Percentiles rank a stretch among this genome's conserved stretches.
Conservation (phyloP, 208 protist genomes). For the Trypanosoma boissoni region DNA sequence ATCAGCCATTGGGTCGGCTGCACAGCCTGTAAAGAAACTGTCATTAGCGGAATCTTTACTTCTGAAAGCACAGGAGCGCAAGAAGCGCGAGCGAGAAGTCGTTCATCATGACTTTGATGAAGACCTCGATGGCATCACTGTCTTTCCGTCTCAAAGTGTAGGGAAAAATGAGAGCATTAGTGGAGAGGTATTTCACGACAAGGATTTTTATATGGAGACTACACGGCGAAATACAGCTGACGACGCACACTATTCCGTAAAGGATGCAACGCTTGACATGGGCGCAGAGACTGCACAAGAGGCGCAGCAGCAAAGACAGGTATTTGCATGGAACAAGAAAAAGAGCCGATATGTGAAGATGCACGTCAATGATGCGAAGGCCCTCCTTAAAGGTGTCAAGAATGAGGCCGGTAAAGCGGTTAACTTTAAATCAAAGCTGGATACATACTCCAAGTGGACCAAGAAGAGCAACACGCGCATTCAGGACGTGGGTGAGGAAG, state of each 20-base stretch:
- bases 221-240: constrained; percentile 65
- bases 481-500: constrained; percentile 90
- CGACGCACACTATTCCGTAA: constrained; percentile 85
- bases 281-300: constrained; percentile 82
- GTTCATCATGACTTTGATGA: neutral
- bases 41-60: constrained; percentile 79
- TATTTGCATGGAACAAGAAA: constrained; percentile 92
- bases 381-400: constrained; percentile 82
- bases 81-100: constrained; percentile 55
- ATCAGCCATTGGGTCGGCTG: no score
- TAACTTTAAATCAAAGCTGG: constrained; percentile 89
- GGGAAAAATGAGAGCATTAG: constrained; percentile 28
- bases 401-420: constrained; percentile 92
- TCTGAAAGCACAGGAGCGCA: constrained; percentile 75
- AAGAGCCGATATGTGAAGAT: constrained; percentile 92
- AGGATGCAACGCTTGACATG: constrained; percentile 87
- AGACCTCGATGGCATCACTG: constrained; percentile 14
- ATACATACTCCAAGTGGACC: constrained; percentile 84
- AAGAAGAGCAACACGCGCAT: constrained; percentile 92
- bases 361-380: constrained; percentile 90
- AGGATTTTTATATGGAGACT: constrained; percentile 75
- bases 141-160: constrained; percentile 12
- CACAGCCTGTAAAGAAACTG: constrained; percentile 43
- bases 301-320: constrained; percentile 78
- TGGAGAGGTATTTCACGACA: constrained; percentile 63